A percentile compares a stretch with the other conserved stretches of the same genome.
Conservation (phyloP, 768 basidiomycete genomes). For the Amanita rimosa region DNA sequence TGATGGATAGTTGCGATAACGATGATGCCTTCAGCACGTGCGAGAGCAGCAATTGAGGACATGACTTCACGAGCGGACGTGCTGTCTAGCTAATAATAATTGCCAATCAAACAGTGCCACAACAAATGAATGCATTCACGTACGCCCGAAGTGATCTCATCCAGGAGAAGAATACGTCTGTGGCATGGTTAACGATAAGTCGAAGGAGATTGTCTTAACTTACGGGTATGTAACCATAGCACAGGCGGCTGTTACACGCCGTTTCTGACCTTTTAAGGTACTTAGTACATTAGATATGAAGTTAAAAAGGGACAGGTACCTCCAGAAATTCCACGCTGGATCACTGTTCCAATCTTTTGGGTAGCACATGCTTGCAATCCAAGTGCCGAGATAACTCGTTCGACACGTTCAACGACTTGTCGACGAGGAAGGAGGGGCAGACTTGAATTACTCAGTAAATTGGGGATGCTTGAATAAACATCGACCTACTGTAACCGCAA, state of each 20-base stretch:
- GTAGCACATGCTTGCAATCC: not conserved
- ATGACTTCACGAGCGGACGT: constrained; percentile 32
- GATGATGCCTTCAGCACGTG: constrained; percentile 36
- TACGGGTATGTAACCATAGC: constrained; percentile 47
- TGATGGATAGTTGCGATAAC: constrained; percentile 62
- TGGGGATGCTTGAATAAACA: not conserved
- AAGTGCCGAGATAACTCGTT: not conserved
- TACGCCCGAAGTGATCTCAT: not conserved
- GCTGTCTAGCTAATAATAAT: constrained; percentile 29
- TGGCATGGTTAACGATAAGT: not conserved
- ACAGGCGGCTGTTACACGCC: constrained; percentile 49
- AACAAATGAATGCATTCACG: not conserved
- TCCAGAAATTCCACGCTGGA: not conserved
- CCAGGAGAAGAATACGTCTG: not conserved
- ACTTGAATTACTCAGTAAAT: not conserved
- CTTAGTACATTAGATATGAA: not conserved
- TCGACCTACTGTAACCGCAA: constrained; percentile 25
- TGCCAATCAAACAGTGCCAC: not conserved
- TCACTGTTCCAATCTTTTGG: not conserved
- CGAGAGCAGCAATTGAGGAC: constrained; percentile 30
- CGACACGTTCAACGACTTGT: not conserved
- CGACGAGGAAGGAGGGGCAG: not conserved
- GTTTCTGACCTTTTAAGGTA: constrained; percentile 35
- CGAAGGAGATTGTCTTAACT: constrained; percentile 6
- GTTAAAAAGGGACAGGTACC: not conserved